Percentiles rank a stretch among this genome's conserved stretches.
Conservation (phyloP, 495 filamentous ascomycete species). For the Hypoxylon trugodes region DNA sequence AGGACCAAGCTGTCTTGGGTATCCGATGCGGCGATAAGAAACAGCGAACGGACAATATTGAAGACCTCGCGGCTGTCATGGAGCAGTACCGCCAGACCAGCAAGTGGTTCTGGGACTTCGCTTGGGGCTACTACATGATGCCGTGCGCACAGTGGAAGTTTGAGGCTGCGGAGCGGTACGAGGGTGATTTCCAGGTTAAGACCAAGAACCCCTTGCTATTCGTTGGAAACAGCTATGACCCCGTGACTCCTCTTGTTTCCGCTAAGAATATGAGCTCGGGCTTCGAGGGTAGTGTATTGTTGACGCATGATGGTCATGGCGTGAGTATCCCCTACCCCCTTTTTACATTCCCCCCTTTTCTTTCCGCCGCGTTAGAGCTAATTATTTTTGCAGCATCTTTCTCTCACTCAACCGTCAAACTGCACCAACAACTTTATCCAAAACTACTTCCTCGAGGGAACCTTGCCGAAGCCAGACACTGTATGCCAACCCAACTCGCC, state of each 20-base stretch:
- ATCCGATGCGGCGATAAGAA: conserved; percentile 43
- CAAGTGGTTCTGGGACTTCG: conserved; percentile 33
- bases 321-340: conserved; percentile 48
- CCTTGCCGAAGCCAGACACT: conserved; percentile 8
- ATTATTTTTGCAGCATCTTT: conserved; percentile 5
- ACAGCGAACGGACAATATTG: conserved; percentile 15
- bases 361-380: too few relatives aligned
- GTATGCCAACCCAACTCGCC: conserved; percentile 26
- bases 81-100: conserved; percentile 7
- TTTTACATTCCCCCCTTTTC: not conserved
- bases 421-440: conserved; percentile 21
- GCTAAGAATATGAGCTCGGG: conserved; percentile 59
- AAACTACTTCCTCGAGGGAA: conserved; percentile 29
- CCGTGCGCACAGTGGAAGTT: conserved; percentile 56
- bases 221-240: conserved; percentile 54
- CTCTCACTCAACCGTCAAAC: conserved; percentile 24
- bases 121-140: conserved; percentile 25
- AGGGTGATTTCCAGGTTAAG: conserved; percentile 50
- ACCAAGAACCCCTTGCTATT: conserved; percentile 56
- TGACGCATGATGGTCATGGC: conserved; percentile 63
- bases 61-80: conserved; percentile 30
- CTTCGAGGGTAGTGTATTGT: conserved; percentile 62
- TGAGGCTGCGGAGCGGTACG: conserved; percentile 52
- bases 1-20: conserved; percentile 32
- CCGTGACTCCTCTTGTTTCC: conserved; percentile 55